These are phyloP conservation scores for Scedosporium dehoogii DNA, from an alignment of 2,329 filamentous ascomycete species.

Conservation along the genomic window DNA sequence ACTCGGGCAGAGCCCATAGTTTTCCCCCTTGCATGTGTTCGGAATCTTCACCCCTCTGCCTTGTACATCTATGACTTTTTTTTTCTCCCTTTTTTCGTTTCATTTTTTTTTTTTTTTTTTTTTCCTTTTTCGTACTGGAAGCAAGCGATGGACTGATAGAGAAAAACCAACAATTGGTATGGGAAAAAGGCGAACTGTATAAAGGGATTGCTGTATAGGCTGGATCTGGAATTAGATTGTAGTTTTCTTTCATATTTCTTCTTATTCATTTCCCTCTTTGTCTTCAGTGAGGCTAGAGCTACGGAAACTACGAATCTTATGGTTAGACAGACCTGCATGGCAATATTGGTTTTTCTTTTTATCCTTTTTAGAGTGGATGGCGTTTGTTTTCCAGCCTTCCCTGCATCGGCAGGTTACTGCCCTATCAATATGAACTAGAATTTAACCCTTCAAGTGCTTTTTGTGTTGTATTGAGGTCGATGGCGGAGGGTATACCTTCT, in stretches of 20 bases:
- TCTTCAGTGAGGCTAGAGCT: neutral
- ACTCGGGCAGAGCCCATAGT: neutral
- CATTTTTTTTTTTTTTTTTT: neutral
- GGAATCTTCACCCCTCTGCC: neutral
- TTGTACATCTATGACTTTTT: neutral
- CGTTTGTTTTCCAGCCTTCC: neutral
- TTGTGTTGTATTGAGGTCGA: neutral
- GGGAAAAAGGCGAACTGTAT: neutral
- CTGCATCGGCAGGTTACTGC: neutral
- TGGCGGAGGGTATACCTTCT: neutral
- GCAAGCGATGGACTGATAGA: constrained; percentile 2
- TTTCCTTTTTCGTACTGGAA: neutral
- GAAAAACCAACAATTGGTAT: neutral
- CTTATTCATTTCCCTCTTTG: neutral
- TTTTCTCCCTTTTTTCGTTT: neutral
- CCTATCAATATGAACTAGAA: neutral
- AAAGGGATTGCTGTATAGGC: constrained; percentile 2
- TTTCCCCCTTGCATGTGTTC: neutral
- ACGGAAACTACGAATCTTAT: no score
- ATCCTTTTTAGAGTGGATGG: neutral
- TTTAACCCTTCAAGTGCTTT: neutral
- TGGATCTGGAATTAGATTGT: constrained; percentile 4
- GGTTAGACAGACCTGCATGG: neutral
- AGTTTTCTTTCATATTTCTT: neutral
- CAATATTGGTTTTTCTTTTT: constrained; percentile 2